Evolutionary conservation across 495 filamentous ascomycete species (phyloP), one percentile per base, ranked within the genome.

Genomic region (Baudoinia panamericana): DNA sequence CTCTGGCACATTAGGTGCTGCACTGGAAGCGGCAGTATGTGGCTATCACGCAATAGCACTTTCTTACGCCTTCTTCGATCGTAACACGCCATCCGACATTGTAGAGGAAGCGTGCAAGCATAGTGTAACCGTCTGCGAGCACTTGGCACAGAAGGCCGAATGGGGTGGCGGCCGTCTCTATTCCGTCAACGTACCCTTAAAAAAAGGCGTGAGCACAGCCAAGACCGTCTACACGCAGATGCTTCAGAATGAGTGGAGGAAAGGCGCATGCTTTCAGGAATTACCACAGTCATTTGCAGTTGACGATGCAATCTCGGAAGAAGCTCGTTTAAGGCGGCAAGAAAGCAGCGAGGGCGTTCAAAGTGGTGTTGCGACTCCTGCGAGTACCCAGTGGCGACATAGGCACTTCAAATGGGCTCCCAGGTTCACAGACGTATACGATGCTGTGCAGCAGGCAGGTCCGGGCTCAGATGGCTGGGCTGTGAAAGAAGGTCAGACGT

Each of bases 341-440:
- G 75, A 81, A 56, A 67, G 67, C 26, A 53, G 59, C 13, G 52
- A 51, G 25, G 43, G 34, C n/a, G 45, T 48, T 35, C 41, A 13
- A 42, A 30, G 27, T 54, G 63, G 50, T 61, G 78, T 15, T 3
- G 17, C 20, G 1, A 24, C 19, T 11, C 30, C 30, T 6, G 20
- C 23, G 18, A 20, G 16, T 18, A 10, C 20, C 3, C 10, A 31
- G 13, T 50, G 40, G 41, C 53, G 38, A 42, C 81, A 87, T 57
- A 85, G 80, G 57, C 82, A 93, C 58, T 97, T 95, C 64, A 83
- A 83, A 61, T 97, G 90, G 90, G 72, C 80, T 41, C 90, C 90
- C 1, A 75, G 75, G 41, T 90, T 94, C 58, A 63, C 70, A 15
- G 86, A 94, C 64, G 82, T 97, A 1, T 79, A 82, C 57, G 70